These are phyloP conservation scores for Periconia sp. DNA, from an alignment of 2,329 filamentous ascomycete species.

Conservation along the genomic window DNA sequence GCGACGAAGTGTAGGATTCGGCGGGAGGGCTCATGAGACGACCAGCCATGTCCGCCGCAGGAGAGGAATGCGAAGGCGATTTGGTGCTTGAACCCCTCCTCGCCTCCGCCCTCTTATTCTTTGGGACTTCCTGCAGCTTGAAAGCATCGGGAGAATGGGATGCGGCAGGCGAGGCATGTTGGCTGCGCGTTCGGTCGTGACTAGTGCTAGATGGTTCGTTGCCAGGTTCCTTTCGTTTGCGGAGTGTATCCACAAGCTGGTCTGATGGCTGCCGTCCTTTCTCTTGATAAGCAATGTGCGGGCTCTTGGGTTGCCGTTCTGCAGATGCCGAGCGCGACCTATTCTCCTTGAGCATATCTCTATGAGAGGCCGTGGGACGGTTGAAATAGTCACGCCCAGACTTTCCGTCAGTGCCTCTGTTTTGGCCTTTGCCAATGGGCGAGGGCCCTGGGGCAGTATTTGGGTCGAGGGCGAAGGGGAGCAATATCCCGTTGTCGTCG, in stretches of 20 bases:
- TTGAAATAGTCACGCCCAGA: conserved; percentile 53
- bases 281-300: conserved; percentile 92
- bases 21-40: conserved; percentile 39
- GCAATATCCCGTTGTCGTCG: conserved; percentile 62
- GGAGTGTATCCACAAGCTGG: conserved; percentile 62
- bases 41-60: conserved; percentile 46
- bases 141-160: conserved; percentile 57
- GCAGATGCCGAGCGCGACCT: conserved; percentile 53
- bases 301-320: conserved; percentile 62
- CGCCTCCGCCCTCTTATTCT: conserved; percentile 61
- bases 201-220: conserved; percentile 34
- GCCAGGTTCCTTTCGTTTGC: conserved; percentile 50
- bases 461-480: conserved; percentile 60
- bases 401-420: conserved; percentile 31
- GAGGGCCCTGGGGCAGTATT: conserved; percentile 52
- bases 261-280: conserved; percentile 72
- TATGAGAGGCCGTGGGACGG: conserved; percentile 40
- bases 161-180: conserved; percentile 43
- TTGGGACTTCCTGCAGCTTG: conserved; percentile 81
- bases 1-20: conserved; percentile 45
- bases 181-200: conserved; percentile 57
- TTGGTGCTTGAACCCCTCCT: conserved; percentile 54
- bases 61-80: conserved; percentile 48
- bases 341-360: conserved; percentile 50
- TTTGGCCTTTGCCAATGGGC: conserved; percentile 37